Conservation (phyloP, 2,329 filamentous ascomycete species). For the Pseudofabraea citricarpa region DNA sequence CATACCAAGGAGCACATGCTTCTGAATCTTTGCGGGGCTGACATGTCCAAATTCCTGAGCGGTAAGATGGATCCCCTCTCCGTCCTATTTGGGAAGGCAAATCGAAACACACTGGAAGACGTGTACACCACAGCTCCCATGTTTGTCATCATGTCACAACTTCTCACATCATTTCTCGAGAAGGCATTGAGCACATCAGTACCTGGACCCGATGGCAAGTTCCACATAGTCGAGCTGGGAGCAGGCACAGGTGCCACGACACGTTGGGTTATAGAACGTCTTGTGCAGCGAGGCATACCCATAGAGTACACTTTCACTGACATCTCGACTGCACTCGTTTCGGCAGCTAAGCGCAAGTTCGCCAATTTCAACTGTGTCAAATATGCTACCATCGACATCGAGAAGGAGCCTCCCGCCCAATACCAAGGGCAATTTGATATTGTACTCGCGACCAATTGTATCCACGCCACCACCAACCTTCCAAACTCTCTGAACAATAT, state of each 20-base stretch:
- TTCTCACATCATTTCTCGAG: constrained; percentile 6
- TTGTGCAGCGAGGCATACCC: constrained; percentile 18
- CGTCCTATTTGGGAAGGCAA: constrained; percentile 19
- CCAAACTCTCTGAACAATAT: constrained; percentile 4
- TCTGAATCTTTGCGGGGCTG: constrained; percentile 11
- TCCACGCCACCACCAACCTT: constrained; percentile 14
- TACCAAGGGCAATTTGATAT: constrained; percentile 10
- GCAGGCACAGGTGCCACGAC: constrained; percentile 40
- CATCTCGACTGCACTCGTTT: constrained; percentile 28
- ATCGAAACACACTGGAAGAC: constrained; percentile 16
- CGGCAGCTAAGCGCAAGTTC: constrained; percentile 15
- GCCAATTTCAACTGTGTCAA: constrained; percentile 15
- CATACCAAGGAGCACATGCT: constrained; percentile 23
- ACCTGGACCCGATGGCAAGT: too few species aligned
- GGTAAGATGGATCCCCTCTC: constrained; percentile 17
- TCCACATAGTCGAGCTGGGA: constrained; percentile 39
- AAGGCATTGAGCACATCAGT: background rate
- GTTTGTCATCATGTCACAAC: constrained; percentile 7
- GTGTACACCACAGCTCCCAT: constrained; percentile 21
- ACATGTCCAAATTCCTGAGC: constrained; percentile 16
- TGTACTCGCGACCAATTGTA: constrained; percentile 15
- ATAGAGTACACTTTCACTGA: constrained; percentile 41
- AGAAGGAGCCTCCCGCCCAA: constrained; percentile 6
- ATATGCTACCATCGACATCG: constrained; percentile 12
- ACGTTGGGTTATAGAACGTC: constrained; percentile 20